A percentile compares a stretch with the other conserved stretches of the same genome.
phyloP scores from a whole-genome alignment of 2,329 filamentous ascomycete species.

The Trichoderma atrobrunneum region DNA sequence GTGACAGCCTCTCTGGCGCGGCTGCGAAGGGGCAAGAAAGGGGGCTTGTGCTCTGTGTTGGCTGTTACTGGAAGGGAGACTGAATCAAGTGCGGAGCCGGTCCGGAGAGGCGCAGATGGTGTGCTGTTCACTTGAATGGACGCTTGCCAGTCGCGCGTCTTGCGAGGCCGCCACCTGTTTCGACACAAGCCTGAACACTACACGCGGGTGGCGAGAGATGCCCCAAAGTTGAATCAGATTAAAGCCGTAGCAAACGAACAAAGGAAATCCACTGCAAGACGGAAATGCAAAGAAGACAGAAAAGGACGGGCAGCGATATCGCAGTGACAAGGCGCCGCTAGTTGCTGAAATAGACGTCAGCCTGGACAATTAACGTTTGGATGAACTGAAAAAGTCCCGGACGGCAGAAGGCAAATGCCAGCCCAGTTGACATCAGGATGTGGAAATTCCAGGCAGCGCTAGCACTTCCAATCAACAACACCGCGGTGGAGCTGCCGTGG shows the following conservation, averaged over 20 bases:
- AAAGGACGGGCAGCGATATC: background rate
- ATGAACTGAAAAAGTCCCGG: background rate
- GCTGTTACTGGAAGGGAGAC: background rate
- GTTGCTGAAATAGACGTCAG: background rate
- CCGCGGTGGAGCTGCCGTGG: background rate
- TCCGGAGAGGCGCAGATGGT: background rate
- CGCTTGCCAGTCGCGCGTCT: background rate
- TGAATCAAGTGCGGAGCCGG: slow-evolving; percentile 8
- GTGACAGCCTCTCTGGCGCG: background rate
- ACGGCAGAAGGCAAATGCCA: slow-evolving; percentile 26
- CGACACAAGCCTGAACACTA: background rate
- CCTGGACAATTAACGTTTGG: background rate
- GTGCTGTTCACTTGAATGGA: background rate
- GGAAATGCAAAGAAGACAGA: background rate
- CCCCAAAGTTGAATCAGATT: background rate
- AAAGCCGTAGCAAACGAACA: background rate
- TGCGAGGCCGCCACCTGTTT: background rate
- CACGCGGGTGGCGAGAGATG: background rate
- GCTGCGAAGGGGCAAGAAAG: background rate
- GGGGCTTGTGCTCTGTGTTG: background rate
- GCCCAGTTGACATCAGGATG: background rate
- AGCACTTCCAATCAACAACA: background rate
- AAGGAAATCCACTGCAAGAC: background rate
- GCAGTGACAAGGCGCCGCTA: background rate
- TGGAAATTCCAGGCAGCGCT: background rate